Percentiles rank a stretch among this genome's conserved stretches.
Evolutionary conservation across 2,329 filamentous ascomycete species (phyloP).

Genomic region (Cercospora nicotianae): DNA sequence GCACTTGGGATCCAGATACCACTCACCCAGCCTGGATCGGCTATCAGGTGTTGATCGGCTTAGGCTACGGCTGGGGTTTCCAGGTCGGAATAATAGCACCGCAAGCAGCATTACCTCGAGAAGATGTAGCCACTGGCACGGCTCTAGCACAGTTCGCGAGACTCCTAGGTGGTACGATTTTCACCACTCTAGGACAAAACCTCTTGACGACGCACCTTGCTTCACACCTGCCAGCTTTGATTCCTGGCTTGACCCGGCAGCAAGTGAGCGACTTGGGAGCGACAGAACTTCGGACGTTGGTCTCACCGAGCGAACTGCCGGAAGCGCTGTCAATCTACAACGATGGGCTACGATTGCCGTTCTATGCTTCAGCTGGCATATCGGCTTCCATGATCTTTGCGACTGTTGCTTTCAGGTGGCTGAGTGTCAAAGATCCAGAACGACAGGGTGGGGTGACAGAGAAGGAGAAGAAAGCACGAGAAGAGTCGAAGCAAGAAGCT

Average conservation of each 20-base stretch:
- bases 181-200: background rate
- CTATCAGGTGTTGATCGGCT: background rate
- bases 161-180: background rate
- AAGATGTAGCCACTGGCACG: background rate
- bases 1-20: background rate
- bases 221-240: background rate
- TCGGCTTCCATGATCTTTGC: background rate
- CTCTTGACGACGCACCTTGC: background rate
- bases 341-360: background rate
- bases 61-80: background rate
- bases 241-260: background rate
- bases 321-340: background rate
- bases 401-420: background rate
- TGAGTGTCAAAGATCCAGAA: background rate
- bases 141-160: background rate
- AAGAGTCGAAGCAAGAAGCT: background rate
- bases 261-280: background rate
- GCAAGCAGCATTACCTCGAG: background rate
- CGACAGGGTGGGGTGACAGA: background rate
- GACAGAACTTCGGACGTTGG: background rate
- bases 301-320: background rate
- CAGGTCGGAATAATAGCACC: background rate
- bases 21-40: background rate
- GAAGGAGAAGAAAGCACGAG: background rate
- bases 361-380: background rate